phyloP scores from a whole-genome alignment of 164 flowering plant genomes.

The Pachysandra terminalis region DNA sequence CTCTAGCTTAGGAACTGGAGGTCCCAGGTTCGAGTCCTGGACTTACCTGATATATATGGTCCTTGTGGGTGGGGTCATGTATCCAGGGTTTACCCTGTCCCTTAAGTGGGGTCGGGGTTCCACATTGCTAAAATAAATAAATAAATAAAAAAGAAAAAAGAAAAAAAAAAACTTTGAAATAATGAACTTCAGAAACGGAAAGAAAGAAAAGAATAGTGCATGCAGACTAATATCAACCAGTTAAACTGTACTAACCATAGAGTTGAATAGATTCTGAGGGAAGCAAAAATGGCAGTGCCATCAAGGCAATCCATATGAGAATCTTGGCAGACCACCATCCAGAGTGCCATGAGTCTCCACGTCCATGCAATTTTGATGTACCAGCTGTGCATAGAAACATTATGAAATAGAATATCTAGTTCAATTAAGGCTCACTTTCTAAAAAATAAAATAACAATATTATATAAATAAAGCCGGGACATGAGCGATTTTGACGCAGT shows the following conservation, averaged over 20 bases:
- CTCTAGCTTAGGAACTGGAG: no score
- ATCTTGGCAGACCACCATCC: constrained; percentile 88
- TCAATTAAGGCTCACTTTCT: constrained; percentile 34
- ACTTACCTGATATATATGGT: no score
- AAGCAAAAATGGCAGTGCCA: constrained; percentile 51
- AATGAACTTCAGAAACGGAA: not conserved
- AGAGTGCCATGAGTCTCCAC: constrained; percentile 75
- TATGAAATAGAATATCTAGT: constrained; percentile 57
- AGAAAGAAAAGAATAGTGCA: not conserved
- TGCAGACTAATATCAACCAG: not conserved
- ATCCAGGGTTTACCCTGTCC: no score
- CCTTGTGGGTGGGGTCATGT: no score
- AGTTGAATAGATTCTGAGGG: constrained; percentile 55
- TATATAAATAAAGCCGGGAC: no score
- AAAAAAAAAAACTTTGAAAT: not conserved
- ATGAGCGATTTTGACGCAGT: no score
- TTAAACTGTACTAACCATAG: constrained; percentile 58
- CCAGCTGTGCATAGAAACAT: constrained; percentile 86
- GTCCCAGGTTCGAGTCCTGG: no score
- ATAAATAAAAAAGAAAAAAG: no score
- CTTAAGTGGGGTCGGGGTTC: no score
- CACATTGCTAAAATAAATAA: no score
- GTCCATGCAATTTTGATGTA: constrained; percentile 47
- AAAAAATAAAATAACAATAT: no score
- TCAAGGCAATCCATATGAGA: constrained; percentile 42